Evolutionary conservation across 108 stramenopile species (phyloP).

Genomic region (Stephanodiscus minutulus): DNA sequence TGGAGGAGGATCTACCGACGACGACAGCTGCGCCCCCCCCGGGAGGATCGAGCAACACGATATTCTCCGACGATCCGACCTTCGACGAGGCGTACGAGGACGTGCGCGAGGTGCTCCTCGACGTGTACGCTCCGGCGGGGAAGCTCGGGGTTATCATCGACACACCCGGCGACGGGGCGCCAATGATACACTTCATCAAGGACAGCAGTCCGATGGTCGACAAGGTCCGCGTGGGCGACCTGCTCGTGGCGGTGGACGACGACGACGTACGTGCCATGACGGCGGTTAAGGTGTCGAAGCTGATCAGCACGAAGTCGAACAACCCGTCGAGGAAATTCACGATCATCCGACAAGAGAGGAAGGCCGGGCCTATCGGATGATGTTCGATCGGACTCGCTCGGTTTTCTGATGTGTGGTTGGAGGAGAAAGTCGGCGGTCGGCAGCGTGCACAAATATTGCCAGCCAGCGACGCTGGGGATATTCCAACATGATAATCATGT

Average conservation of each 20-base stretch:
- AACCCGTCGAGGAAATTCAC: slow-evolving; percentile 83
- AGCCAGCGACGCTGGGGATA: no score
- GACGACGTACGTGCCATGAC: slow-evolving; percentile 88
- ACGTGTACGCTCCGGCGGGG: slow-evolving; percentile 83
- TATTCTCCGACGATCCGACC: slow-evolving; percentile 48
- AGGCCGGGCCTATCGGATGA: no score
- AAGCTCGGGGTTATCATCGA: slow-evolving; percentile 92
- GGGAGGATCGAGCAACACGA: slow-evolving; percentile 49
- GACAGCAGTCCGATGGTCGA: slow-evolving; percentile 81
- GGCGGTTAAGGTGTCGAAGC: slow-evolving; percentile 88
- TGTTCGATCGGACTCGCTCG: no score
- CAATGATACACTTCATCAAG: slow-evolving; percentile 87
- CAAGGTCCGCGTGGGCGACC: slow-evolving; percentile 84
- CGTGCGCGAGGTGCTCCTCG: slow-evolving; percentile 70
- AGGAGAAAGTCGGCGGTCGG: no score
- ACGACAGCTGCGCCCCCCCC: slow-evolving; percentile 19
- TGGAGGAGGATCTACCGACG: no score
- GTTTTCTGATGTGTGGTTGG: no score
- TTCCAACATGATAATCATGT: no score
- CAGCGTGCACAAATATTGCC: no score
- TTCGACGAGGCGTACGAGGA: slow-evolving; percentile 50
- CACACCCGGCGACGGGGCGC: slow-evolving; percentile 85
- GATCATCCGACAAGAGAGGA: slow-evolving; percentile 44
- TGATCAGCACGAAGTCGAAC: slow-evolving; percentile 81
- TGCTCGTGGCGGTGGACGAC: slow-evolving; percentile 85